Evolutionary conservation across 2,329 filamentous ascomycete species (phyloP), one percentile per base, ranked within the genome.

Genomic region (Akanthomyces lecanii): DNA sequence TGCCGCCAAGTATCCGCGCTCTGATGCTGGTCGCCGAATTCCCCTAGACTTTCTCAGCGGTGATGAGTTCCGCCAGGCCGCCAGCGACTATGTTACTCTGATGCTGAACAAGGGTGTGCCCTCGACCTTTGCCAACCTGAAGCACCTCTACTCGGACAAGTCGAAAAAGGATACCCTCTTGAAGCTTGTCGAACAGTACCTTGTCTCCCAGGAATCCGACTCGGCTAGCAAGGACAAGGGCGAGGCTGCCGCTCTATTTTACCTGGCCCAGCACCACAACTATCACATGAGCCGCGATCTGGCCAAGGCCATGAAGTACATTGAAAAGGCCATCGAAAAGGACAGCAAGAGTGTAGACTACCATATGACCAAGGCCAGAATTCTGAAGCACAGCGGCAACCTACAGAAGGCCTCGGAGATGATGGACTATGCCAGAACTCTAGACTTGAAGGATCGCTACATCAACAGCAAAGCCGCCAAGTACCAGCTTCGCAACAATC

Each of bases 401-500:
- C 78, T 88, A 6, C 79, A 85, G 67, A 91, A 90, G 75, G 95
- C 96, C 1, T 86, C 93, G 0, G 89, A 92, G 70, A 85, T 87
- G 48, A 98, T 99, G 92, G 90, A 97, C 69, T 81, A 89, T 67
- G 95, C 95, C 1, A 87, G 95, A 59, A 84, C 86, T 66, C 82
- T 97, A 66, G 96, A 99, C 72, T 86, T 90, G 67, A 92, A 89
- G 77, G 95, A 99, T 73, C 88, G 95, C 51, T 96, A 98, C 75
- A 98, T 98, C 82, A 99, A 99, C 81, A 96, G 92, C 67, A 99
- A 99, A 79, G 89, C 92, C 56, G 93, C 94, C 64, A 99, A 99
- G 74, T 99, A 99, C 74, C 92, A 96, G 75, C 83, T 99, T 54
- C 88, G 95, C 62, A 96, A 97, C 76, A 87, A 97, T 74, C 87